phyloP scores from a whole-genome alignment of 257 asterid genomes.

The Jasminum sambac region DNA sequence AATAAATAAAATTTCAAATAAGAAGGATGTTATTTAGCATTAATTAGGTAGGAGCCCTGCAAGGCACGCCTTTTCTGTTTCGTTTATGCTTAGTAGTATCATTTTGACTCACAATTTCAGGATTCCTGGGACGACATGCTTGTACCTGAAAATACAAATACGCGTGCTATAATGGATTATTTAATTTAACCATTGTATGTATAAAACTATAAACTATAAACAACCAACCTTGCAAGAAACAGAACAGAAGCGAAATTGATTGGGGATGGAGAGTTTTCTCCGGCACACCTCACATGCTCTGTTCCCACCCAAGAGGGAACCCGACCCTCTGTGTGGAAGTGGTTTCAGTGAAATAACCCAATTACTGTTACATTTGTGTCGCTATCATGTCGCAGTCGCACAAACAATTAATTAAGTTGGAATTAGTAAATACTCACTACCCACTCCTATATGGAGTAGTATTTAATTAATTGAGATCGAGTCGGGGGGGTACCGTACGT shows the following conservation, averaged over 20 bases:
- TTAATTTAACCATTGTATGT: no score
- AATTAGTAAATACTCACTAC: no score
- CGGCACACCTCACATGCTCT: slow-evolving; percentile 42
- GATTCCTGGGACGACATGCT: background rate
- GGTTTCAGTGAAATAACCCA: slow-evolving; percentile 45
- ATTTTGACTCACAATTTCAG: background rate
- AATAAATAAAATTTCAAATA: no score
- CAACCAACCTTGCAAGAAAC: slow-evolving; percentile 48
- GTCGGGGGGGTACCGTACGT: no score
- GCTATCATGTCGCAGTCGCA: no score
- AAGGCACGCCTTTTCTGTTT: slow-evolving; percentile 41
- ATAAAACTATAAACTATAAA: no score
- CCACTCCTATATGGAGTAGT: no score
- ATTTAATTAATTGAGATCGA: no score
- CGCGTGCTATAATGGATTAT: no score
- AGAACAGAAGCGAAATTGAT: slow-evolving; percentile 35
- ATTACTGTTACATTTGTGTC: slow-evolving; percentile 43
- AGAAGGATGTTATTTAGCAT: no score
- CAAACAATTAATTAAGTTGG: no score
- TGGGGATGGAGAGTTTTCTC: slow-evolving; percentile 39
- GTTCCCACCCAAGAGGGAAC: slow-evolving; percentile 37
- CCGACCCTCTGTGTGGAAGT: slow-evolving; percentile 47
- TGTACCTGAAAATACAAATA: slow-evolving; percentile 15
- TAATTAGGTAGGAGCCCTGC: slow-evolving; percentile 38
- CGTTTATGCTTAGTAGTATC: background rate